These are phyloP conservation scores for Rhodotorula babjevae DNA, from an alignment of 768 basidiomycete genomes.

Conservation along the genomic window DNA sequence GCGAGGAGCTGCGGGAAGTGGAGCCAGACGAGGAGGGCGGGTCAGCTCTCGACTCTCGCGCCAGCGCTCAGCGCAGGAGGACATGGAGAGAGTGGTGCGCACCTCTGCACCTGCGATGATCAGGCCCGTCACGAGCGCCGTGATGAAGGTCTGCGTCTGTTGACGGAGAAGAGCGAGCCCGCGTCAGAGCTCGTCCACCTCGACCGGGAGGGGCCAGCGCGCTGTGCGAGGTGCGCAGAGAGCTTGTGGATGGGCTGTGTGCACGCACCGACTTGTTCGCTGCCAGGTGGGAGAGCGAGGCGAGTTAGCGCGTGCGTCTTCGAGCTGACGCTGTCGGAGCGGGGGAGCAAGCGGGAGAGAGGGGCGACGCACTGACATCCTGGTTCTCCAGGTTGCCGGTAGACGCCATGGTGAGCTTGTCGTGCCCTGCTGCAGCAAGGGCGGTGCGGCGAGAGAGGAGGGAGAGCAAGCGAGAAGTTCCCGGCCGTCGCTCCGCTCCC, in stretches of 20 bases:
- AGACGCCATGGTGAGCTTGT: not conserved
- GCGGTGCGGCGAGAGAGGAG: too few relatives aligned
- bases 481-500: too few relatives aligned
- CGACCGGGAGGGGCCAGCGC: too few relatives aligned
- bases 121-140: constrained; percentile 77
- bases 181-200: not conserved
- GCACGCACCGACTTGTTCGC: constrained; percentile 11
- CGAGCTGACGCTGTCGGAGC: not conserved
- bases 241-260: not conserved
- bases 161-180: not conserved
- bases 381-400: not conserved
- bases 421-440: too few relatives aligned
- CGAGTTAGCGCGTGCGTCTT: not conserved
- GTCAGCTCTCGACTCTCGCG: not conserved
- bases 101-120: constrained; percentile 48
- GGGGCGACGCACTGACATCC: constrained; percentile 1
- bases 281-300: not conserved
- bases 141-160: constrained; percentile 59
- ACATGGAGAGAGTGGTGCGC: not conserved
- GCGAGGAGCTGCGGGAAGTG: constrained; percentile 54
- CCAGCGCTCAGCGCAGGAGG: too few relatives aligned
- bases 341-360: not conserved
- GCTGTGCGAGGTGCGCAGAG: too few relatives aligned
- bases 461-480: too few relatives aligned
- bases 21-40: constrained; percentile 43